Conservation (phyloP, 1,284 basidiomycete species). For the Apiotrichum mycotoxinovorans region DNA sequence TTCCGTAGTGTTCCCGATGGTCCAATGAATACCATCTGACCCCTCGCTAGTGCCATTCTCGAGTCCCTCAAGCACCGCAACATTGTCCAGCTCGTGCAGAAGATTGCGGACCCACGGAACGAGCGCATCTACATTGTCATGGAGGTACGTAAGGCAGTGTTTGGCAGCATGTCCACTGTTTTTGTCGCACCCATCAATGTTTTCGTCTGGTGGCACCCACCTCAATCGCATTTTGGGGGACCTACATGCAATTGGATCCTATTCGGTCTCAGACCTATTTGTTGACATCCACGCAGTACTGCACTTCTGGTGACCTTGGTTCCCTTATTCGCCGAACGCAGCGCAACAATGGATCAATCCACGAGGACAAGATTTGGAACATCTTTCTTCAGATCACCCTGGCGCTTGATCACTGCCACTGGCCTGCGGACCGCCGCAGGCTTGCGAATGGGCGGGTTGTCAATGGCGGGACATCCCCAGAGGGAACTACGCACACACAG, state of each 20-base stretch:
- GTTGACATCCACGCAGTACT: constrained; percentile 57
- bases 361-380: constrained; percentile 91
- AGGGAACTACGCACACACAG: constrained; percentile 48
- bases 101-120: constrained; percentile 81
- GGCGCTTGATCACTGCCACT: constrained; percentile 88
- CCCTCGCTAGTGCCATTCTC: constrained; percentile 81
- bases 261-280: no score
- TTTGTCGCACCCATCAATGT: not conserved
- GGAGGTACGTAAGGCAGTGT: constrained; percentile 57
- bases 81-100: constrained; percentile 62
- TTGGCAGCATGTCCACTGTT: not conserved
- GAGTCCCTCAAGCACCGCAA: constrained; percentile 91
- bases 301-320: constrained; percentile 88
- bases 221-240: no score
- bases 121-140: constrained; percentile 91
- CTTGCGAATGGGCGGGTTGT: not conserved
- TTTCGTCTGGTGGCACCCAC: constrained; percentile 16
- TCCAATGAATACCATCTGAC: no score
- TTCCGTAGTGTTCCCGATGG: no score
- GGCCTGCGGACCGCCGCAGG: constrained; percentile 40
- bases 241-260: no score
- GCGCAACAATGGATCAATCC: constrained; percentile 59
- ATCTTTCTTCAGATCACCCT: constrained; percentile 89
- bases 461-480: not conserved
- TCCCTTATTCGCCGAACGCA: constrained; percentile 64